phyloP scores from a whole-genome alignment of 2,329 filamentous ascomycete genomes.

The Alternaria sp. region DNA sequence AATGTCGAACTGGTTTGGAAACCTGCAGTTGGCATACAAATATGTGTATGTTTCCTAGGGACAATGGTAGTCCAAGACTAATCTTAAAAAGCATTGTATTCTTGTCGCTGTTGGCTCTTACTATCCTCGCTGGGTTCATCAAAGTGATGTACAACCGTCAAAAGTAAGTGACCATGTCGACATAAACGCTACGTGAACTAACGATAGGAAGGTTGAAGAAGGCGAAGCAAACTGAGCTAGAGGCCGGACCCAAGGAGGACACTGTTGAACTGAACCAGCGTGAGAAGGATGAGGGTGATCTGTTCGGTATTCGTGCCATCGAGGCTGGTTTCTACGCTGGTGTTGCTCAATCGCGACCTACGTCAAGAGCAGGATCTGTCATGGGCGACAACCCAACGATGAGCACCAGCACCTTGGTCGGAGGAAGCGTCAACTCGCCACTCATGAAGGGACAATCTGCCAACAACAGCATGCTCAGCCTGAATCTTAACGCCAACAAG shows the following conservation, averaged over 20 bases:
- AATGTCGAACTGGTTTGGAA: constrained; percentile 44
- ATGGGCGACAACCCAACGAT: constrained; percentile 34
- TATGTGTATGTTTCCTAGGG: constrained; percentile 38
- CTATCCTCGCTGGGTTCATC: constrained; percentile 43
- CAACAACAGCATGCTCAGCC: constrained; percentile 44
- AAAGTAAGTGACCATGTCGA: constrained; percentile 39
- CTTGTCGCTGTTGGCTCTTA: constrained; percentile 38
- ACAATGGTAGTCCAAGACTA: neutral
- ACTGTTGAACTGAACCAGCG: constrained; percentile 46
- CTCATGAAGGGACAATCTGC: constrained; percentile 43
- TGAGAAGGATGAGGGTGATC: constrained; percentile 51
- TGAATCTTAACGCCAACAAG: constrained; percentile 37
- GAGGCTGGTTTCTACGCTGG: constrained; percentile 54
- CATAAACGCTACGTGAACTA: constrained; percentile 9
- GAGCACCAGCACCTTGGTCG: constrained; percentile 48
- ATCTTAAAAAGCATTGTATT: constrained; percentile 47
- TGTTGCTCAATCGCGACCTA: constrained; percentile 51
- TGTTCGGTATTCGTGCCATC: constrained; percentile 52
- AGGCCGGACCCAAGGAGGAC: constrained; percentile 41
- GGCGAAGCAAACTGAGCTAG: constrained; percentile 36
- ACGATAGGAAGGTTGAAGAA: constrained; percentile 40
- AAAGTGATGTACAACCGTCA: constrained; percentile 48
- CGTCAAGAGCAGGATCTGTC: constrained; percentile 46
- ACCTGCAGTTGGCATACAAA: constrained; percentile 49
- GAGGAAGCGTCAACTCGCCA: constrained; percentile 42